A percentile compares a stretch with the other conserved stretches of the same genome.
Conservation (phyloP, 2,329 filamentous ascomycete species). For the Xylaria sp. region DNA sequence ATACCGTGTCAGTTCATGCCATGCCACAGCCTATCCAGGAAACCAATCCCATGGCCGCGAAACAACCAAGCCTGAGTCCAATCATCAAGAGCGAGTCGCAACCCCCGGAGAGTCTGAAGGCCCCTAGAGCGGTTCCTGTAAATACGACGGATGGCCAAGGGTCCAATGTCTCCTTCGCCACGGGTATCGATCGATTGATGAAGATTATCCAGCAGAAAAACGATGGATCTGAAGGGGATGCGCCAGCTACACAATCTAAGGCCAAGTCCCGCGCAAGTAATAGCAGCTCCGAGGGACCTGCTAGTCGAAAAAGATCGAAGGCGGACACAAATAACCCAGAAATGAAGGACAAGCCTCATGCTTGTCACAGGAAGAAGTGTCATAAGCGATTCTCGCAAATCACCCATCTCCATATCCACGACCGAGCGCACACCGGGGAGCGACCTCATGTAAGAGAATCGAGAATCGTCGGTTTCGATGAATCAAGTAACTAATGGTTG, state of each 20-base stretch:
- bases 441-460: constrained; percentile 81
- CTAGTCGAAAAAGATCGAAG: constrained; percentile 48
- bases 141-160: constrained; percentile 61
- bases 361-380: constrained; percentile 79
- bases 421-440: constrained; percentile 85
- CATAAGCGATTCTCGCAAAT: constrained; percentile 88
- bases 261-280: constrained; percentile 12
- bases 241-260: constrained; percentile 12
- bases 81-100: constrained; percentile 38
- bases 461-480: constrained; percentile 49
- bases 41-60: constrained; percentile 15
- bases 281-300: constrained; percentile 40
- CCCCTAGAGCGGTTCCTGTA: constrained; percentile 56
- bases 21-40: constrained; percentile 22
- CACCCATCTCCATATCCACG: constrained; percentile 92
- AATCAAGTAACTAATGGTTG: constrained; percentile 20
- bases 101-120: constrained; percentile 26
- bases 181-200: constrained; percentile 88
- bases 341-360: constrained; percentile 64
- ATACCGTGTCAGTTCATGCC: constrained; percentile 13
- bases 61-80: constrained; percentile 32
- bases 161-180: constrained; percentile 74
- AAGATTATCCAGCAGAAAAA: constrained; percentile 81
- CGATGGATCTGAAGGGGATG: constrained; percentile 44
- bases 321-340: constrained; percentile 27